Evolutionary conservation across 495 filamentous ascomycete genomes (phyloP).

Genomic region (Xylaria cubensis): DNA sequence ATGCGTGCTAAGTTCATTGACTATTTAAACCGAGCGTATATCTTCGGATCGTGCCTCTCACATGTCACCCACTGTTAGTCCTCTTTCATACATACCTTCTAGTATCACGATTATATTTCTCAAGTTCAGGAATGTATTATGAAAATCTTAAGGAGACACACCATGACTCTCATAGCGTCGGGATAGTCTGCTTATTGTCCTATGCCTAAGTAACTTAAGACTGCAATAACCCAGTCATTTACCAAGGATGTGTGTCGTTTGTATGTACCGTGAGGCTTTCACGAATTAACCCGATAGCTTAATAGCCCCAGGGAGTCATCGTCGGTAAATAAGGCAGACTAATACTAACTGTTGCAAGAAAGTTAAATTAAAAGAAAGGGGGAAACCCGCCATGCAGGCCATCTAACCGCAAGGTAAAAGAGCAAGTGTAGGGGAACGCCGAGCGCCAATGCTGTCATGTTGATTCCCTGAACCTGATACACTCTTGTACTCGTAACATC

Average conservation of each 20-base stretch:
- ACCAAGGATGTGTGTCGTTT: background rate
- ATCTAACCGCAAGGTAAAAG: constrained; percentile 20
- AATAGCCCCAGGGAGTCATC: background rate
- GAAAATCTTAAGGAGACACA: background rate
- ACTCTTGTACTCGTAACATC: constrained; percentile 15
- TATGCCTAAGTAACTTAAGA: constrained; percentile 1
- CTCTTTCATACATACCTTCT: background rate
- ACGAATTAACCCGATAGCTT: background rate
- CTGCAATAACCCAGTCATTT: background rate
- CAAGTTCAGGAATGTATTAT: background rate
- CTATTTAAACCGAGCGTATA: background rate
- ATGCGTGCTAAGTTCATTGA: background rate
- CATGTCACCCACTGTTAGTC: background rate
- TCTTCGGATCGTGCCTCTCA: background rate
- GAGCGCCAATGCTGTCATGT: constrained; percentile 29
- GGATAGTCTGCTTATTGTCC: background rate
- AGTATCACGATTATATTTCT: background rate
- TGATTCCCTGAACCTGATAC: constrained; percentile 21
- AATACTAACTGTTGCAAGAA: constrained; percentile 23
- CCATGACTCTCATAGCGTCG: background rate
- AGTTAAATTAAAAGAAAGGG: background rate
- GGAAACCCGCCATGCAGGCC: background rate
- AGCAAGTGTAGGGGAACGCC: constrained; percentile 27
- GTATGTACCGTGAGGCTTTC: background rate
- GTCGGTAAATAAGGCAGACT: constrained; percentile 1